These are phyloP conservation scores for Aspergillus terreus DNA, from an alignment of 2,329 filamentous ascomycete species.

Conservation along the genomic window DNA sequence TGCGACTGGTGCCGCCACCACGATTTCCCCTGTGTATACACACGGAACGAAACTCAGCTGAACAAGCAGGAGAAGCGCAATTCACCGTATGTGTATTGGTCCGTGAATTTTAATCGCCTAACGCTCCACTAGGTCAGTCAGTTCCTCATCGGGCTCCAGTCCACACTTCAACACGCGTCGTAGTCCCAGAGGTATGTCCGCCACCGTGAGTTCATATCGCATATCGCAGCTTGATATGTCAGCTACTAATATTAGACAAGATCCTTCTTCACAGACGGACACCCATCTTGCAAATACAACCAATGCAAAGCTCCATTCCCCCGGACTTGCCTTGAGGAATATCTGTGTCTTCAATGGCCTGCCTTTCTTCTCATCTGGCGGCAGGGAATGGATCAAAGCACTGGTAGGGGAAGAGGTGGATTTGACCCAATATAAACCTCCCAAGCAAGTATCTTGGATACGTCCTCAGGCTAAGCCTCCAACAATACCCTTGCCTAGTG, in stretches of 20 bases:
- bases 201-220: too few species aligned
- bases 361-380: slow-evolving; percentile 8
- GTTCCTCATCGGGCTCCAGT: too few species aligned
- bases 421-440: slow-evolving; percentile 2
- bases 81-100: background rate
- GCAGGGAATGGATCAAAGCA: slow-evolving; percentile 7
- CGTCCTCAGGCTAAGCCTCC: background rate
- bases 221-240: too few species aligned
- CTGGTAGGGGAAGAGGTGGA: slow-evolving; percentile 4
- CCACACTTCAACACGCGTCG: too few species aligned
- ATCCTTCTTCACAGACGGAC: too few species aligned
- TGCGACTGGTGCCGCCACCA: slow-evolving; percentile 14
- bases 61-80: background rate
- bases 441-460: background rate
- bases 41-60: background rate
- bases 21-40: slow-evolving; percentile 6
- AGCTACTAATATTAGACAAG: too few species aligned
- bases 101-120: background rate
- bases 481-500: background rate
- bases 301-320: background rate
- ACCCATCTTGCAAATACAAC: background rate
- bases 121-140: too few species aligned
- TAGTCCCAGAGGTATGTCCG: too few species aligned
- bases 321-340: slow-evolving; percentile 4
- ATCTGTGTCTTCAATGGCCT: slow-evolving; percentile 10